A percentile compares a stretch with the other conserved stretches of the same genome.
phyloP scores from a whole-genome alignment of 2,329 filamentous ascomycete genomes.

The Exophiala dermatitidis region DNA sequence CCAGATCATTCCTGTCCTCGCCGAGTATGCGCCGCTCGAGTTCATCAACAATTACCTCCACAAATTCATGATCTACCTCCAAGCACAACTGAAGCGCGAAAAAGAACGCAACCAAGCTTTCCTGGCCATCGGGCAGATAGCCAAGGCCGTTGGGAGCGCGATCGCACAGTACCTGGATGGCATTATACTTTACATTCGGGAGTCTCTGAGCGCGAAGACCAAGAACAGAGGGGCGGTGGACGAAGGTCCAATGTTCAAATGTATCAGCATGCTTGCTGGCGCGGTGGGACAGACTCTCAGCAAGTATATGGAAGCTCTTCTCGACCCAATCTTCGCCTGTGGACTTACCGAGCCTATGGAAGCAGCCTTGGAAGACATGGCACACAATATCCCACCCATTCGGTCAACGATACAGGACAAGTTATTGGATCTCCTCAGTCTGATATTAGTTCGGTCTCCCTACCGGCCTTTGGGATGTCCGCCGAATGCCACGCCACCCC shows the following conservation, averaged over 20 bases:
- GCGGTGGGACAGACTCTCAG: constrained; percentile 93
- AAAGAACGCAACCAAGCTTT: constrained; percentile 93
- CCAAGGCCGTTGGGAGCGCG: constrained; percentile 88
- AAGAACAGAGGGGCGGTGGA: constrained; percentile 49
- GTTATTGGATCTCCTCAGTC: constrained; percentile 86
- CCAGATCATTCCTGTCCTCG: constrained; percentile 81
- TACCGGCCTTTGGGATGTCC: constrained; percentile 91
- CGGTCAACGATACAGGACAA: constrained; percentile 90
- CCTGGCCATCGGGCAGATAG: constrained; percentile 89
- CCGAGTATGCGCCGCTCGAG: constrained; percentile 83
- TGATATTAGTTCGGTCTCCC: constrained; percentile 83
- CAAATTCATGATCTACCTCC: constrained; percentile 94
- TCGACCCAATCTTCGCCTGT: constrained; percentile 95
- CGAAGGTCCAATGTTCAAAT: constrained; percentile 82
- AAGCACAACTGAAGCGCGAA: constrained; percentile 86
- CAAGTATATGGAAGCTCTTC: constrained; percentile 93
- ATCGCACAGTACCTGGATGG: constrained; percentile 94
- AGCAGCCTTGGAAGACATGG: constrained; percentile 95
- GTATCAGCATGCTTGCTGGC: constrained; percentile 90
- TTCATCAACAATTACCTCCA: constrained; percentile 84
- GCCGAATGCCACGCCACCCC: constrained; percentile 70
- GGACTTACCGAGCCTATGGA: constrained; percentile 89
- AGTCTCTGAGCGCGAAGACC: constrained; percentile 46
- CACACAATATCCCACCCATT: constrained; percentile 94
- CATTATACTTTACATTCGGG: constrained; percentile 86